Conservation (phyloP, 257 asterid genomes). For the Solanum medicagineum region DNA sequence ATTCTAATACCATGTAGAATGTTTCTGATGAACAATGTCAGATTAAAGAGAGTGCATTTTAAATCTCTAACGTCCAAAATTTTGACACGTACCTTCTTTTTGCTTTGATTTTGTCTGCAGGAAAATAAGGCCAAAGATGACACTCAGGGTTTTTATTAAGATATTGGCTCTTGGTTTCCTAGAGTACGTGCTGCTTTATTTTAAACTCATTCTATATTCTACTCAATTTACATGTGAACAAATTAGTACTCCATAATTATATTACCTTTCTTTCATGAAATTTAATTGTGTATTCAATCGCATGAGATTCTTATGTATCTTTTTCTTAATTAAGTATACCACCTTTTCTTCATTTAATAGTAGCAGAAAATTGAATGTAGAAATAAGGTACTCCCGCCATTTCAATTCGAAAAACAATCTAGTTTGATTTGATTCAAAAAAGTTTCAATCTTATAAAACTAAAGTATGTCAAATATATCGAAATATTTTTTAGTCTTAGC, state of each 20-base stretch:
- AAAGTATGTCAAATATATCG: too few relatives aligned
- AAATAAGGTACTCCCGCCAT: not conserved
- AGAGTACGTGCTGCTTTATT: conserved; percentile 36
- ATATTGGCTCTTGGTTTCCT: conserved; percentile 57
- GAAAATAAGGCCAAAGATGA: conserved; percentile 77
- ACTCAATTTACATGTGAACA: not conserved
- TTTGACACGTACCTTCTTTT: not conserved
- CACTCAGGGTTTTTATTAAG: conserved; percentile 44
- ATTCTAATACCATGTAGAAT: not conserved
- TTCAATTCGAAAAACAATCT: too few relatives aligned
- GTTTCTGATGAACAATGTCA: not conserved
- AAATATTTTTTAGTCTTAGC: too few relatives aligned
- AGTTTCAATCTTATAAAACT: too few relatives aligned
- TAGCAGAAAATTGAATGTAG: not conserved
- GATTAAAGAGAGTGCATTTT: not conserved
- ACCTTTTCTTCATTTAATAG: not conserved
- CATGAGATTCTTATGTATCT: not conserved
- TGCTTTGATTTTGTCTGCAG: conserved; percentile 28
- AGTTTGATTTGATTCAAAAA: too few relatives aligned
- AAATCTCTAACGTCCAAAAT: not conserved
- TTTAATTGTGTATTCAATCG: not conserved
- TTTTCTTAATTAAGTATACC: not conserved
- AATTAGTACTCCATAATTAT: not conserved
- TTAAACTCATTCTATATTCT: not conserved
- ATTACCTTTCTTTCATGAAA: not conserved